Base-by-base conservation (phyloP, 768 basidiomycete species). In the Mycena galericulata region DNA sequence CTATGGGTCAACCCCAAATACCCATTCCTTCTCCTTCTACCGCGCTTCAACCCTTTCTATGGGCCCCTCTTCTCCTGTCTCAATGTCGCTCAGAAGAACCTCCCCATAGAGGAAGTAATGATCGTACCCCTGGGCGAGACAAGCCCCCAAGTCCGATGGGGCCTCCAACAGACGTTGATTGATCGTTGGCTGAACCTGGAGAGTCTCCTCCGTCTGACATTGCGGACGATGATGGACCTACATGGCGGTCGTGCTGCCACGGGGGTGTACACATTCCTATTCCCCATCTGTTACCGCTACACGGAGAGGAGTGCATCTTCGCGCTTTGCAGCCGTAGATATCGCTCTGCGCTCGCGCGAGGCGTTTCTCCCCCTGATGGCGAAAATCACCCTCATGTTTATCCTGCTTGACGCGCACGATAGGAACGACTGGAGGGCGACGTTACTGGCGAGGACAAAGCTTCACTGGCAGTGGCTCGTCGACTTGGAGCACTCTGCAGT, bases 361-460 rank as follows among this genome's bases (percentile, higher is more conserved):
- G 62, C 54, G 24, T 70, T 70, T 41, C 64, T 70, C 9, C 69
- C 69, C 4, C 38, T 70, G 1, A 65, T 70, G 54, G 63, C 59
- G 24, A 22, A 62, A 30, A 55, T 65, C 36, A 57, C 58, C 14
- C 38, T 70, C 27, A 41, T 65, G 40, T 61, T 65, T n/a, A 55
- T 64, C 22, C 51, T 65, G n/a, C 60, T 70, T 17, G 63, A 69
- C 17, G 55, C 56, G 51, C 26, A 18, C 30, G n/a, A 46, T 22
- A 18, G 40, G 32, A n/a, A n/a, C n/a, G 56, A 64, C 40, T 69
- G 68, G 68, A 63, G 68, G 56, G 50, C 17, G 27, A 12, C 4
- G 24, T 4, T 69, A 41, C 30, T 3, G 51, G 0, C 11, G 41
- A 9, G 12, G 15, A 63, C 67, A 4, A 22, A 30, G 30, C 41